Evolutionary conservation across 805 yeast genomes (phyloP).

Genomic region (Candida ortonii): DNA sequence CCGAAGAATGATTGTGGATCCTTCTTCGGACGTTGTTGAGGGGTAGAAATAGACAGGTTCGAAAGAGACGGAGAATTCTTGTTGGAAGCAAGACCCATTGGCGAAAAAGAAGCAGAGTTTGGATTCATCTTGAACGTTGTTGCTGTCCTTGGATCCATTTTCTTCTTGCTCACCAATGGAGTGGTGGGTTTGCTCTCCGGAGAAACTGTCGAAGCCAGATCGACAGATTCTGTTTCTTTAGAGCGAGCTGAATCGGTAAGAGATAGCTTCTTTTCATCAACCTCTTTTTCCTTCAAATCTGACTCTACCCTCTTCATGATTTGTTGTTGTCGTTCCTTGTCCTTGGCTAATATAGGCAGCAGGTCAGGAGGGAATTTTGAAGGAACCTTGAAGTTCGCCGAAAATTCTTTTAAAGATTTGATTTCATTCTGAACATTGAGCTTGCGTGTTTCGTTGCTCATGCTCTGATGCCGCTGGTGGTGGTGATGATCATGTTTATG

Average conservation of each 20-base stretch:
- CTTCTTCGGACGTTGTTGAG: slow-evolving; percentile 20
- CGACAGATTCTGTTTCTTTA: slow-evolving; percentile 8
- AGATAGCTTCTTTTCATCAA: slow-evolving; percentile 1
- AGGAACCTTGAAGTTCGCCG: slow-evolving; percentile 71
- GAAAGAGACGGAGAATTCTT: slow-evolving; percentile 20
- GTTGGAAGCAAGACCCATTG: slow-evolving; percentile 29
- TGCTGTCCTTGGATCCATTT: slow-evolving; percentile 52
- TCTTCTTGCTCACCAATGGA: slow-evolving; percentile 37
- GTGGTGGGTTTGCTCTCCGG: slow-evolving; percentile 8
- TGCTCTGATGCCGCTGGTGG: slow-evolving; percentile 9
- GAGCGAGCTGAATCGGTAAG: slow-evolving; percentile 5
- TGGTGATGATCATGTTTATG: slow-evolving; percentile 7
- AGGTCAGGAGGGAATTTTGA: slow-evolving; percentile 53
- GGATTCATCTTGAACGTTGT: slow-evolving; percentile 69
- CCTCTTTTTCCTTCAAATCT: slow-evolving; percentile 7
- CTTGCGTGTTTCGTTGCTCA: slow-evolving; percentile 37
- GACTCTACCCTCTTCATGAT: slow-evolving; percentile 36
- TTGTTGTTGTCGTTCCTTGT: slow-evolving; percentile 62
- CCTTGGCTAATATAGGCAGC: slow-evolving; percentile 68
- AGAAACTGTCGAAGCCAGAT: neutral
- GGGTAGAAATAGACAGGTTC: slow-evolving; percentile 7
- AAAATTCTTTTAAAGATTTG: slow-evolving; percentile 69
- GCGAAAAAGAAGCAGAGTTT: slow-evolving; percentile 64
- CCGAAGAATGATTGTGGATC: slow-evolving; percentile 38
- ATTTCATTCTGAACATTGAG: slow-evolving; percentile 59